Evolutionary conservation across 331 rosid genomes (phyloP).

Genomic region (Arachis monticola): DNA sequence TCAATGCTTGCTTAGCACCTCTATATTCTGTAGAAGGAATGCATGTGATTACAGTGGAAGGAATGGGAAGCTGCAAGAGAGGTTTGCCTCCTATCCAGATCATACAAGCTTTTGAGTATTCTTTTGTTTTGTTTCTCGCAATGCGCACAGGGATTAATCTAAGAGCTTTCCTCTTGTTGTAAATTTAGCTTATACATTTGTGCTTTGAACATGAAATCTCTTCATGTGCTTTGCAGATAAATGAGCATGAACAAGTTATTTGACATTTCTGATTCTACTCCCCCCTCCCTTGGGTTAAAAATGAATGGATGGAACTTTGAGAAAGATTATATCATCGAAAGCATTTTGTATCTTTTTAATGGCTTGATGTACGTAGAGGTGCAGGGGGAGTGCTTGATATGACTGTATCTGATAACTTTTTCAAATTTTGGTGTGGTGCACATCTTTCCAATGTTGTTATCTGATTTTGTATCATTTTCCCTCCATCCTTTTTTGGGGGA

Average conservation of each 20-base stretch:
- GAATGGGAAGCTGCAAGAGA: slow-evolving; percentile 72
- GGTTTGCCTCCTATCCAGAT: slow-evolving; percentile 95
- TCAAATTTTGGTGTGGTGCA: slow-evolving; percentile 9
- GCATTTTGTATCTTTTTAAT: slow-evolving; percentile 14
- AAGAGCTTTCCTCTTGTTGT: slow-evolving; percentile 8
- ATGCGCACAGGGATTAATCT: slow-evolving; percentile 24
- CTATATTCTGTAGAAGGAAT: slow-evolving; percentile 95
- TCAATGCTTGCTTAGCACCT: slow-evolving; percentile 97
- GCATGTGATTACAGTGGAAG: slow-evolving; percentile 97
- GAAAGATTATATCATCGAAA: not conserved
- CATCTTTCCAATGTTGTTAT: slow-evolving; percentile 11
- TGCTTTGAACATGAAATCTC: slow-evolving; percentile 27
- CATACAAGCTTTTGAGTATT: slow-evolving; percentile 32
- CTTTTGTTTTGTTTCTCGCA: slow-evolving; percentile 19
- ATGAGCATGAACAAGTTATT: not conserved
- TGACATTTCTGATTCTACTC: slow-evolving; percentile 9
- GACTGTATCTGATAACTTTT: not conserved
- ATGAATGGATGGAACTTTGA: not conserved
- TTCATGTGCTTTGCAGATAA: slow-evolving; percentile 29
- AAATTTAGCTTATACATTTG: slow-evolving; percentile 13
- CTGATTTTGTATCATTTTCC: slow-evolving; percentile 34
- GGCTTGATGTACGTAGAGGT: not conserved
- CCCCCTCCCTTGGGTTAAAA: no score
- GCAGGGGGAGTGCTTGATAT: not conserved
- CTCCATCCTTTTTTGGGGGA: slow-evolving; percentile 39